Conservation (phyloP, 148 eudicot species). For the Polygonum aviculare region DNA sequence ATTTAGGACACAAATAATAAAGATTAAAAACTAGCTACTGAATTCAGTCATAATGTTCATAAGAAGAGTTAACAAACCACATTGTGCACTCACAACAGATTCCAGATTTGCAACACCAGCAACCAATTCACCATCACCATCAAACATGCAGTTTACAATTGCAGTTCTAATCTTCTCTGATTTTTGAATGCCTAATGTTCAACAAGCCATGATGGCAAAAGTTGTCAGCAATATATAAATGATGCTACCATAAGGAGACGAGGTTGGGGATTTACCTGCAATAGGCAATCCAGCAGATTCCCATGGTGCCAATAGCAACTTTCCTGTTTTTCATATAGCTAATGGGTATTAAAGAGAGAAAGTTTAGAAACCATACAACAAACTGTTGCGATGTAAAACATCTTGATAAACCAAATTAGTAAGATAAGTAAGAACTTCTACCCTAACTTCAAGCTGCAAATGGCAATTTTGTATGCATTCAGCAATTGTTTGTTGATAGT, state of each 20-base stretch:
- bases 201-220: neutral
- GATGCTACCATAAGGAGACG: conserved; percentile 1
- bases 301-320: conserved; percentile 62
- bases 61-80: neutral
- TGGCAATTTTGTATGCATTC: neutral
- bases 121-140: conserved; percentile 66
- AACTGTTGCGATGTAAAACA: neutral
- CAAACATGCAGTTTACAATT: conserved; percentile 70
- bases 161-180: conserved; percentile 59
- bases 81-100: conserved; percentile 52
- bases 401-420: neutral
- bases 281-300: conserved; percentile 53
- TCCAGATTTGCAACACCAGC: conserved; percentile 88
- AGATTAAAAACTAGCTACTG: neutral
- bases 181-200: conserved; percentile 49
- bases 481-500: neutral
- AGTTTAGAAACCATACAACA: neutral
- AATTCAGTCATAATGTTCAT: neutral
- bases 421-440: neutral
- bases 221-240: neutral
- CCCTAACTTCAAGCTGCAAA: neutral
- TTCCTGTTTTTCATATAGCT: conserved; percentile 42
- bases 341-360: neutral
- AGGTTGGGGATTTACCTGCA: conserved; percentile 35
- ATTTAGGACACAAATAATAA: neutral